Conservation (phyloP, 352 stramenopile species). For the Globisporangium sylvaticum region DNA sequence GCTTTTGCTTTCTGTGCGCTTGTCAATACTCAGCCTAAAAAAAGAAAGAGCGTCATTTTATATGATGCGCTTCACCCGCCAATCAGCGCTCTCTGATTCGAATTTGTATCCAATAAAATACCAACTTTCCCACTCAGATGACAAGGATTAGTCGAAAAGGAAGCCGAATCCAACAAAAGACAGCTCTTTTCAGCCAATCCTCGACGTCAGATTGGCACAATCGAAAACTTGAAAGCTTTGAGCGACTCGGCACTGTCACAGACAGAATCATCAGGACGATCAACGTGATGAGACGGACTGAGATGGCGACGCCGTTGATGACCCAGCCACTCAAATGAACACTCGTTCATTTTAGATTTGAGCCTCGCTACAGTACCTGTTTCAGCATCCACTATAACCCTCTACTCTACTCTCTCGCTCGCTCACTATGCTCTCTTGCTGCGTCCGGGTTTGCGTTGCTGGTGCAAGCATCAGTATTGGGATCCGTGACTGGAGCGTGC, state of each 20-base stretch:
- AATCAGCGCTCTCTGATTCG: not conserved
- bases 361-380: too few relatives aligned
- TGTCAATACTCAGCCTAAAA: slow-evolving; percentile 4
- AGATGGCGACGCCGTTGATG: not conserved
- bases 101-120: not conserved
- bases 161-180: not conserved
- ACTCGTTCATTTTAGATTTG: too few relatives aligned
- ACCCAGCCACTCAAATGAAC: not conserved
- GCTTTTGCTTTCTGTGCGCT: not conserved
- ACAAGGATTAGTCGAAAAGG: not conserved
- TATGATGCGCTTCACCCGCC: not conserved
- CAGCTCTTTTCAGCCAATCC: not conserved
- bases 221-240: not conserved
- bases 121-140: not conserved
- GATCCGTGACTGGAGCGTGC: too few relatives aligned
- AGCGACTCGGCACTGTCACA: not conserved
- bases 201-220: not conserved
- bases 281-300: not conserved
- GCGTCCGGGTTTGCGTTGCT: too few relatives aligned
- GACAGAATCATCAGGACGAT: not conserved
- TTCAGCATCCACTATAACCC: too few relatives aligned
- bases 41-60: not conserved
- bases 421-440: too few relatives aligned
- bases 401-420: too few relatives aligned
- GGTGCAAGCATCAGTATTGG: too few relatives aligned